Base-by-base conservation (phyloP, 2,329 filamentous ascomycete genomes). In the Venturiaceae sp. region DNA sequence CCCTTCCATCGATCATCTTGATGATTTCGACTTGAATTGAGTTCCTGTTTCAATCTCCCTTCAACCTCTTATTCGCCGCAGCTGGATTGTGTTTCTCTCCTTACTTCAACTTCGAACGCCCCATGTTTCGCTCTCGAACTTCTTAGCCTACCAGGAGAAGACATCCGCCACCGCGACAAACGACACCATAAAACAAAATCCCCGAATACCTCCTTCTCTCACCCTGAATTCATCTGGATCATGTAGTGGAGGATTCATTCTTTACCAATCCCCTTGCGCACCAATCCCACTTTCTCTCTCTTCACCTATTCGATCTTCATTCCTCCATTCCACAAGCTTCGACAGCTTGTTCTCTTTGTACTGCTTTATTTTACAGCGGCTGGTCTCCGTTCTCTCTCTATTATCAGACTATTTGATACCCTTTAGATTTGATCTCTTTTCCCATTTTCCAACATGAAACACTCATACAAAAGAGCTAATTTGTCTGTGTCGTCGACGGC, bases 401-500 rank as follows among this genome's bases (percentile, higher is more conserved):
- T 47, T 50, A 23, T 26, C 16, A n/a, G 52, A 53, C 52, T 28
- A 37, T 33, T 53, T 53, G 52, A 53, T 53, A 53, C 52, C 52
- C 52, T n/a, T n/a, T 53, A 37, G 30, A 21, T n/a, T 53, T 34
- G 1, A 30, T n/a, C 3, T 36, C 32, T 21, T 23, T 36, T 21
- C 34, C 9, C 14, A 21, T 19, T 33, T 23, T 53, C 3, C 52
- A 53, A 13, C 32, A 53, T 53, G 52, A 53, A 53, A 30, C 52
- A 53, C 32, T 37, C 52, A 2, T 53, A 53, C 28, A 50, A 23
- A 28, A 44, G 21, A 52, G 39, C 36, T 33, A 57, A 57, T 36
- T 33, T 58, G 32, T 58, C 57, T 19, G 50, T 58, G 3, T 58
- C 57, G 4, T 58, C 57, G 14, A 58, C 57, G 7, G 28, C 57